Evolutionary conservation across 106 monocot genomes (phyloP).

Genomic region (Allium fistulosum): DNA sequence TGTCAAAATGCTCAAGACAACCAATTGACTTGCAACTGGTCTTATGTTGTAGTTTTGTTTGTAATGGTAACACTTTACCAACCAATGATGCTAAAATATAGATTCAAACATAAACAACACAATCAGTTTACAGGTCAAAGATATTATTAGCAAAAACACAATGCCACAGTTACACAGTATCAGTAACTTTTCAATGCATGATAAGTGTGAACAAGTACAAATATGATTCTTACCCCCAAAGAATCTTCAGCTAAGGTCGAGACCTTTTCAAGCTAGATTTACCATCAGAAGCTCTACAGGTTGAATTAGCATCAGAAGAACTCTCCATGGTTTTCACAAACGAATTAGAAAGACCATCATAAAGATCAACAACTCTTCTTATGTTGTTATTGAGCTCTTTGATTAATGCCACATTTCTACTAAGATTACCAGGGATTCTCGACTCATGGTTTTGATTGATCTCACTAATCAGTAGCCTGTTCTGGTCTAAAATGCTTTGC

Average conservation of each 20-base stretch:
- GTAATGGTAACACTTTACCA: too few relatives aligned
- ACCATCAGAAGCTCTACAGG: not conserved
- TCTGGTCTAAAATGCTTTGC: slow-evolving; percentile 16
- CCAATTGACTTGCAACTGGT: too few relatives aligned
- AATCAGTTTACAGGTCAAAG: too few relatives aligned
- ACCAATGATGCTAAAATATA: too few relatives aligned
- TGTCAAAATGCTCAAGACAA: too few relatives aligned
- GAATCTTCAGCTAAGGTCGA: not conserved
- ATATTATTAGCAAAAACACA: too few relatives aligned
- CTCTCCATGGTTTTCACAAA: slow-evolving; percentile 13
- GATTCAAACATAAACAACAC: too few relatives aligned
- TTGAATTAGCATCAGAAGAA: slow-evolving; percentile 7
- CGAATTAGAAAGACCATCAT: slow-evolving; percentile 12
- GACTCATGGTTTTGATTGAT: slow-evolving; percentile 23
- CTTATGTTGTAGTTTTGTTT: too few relatives aligned
- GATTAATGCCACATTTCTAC: slow-evolving; percentile 16
- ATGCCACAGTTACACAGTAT: too few relatives aligned
- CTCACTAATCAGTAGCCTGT: slow-evolving; percentile 15
- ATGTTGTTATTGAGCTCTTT: slow-evolving; percentile 24
- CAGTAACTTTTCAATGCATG: too few relatives aligned
- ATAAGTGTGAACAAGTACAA: too few relatives aligned
- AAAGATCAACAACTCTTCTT: slow-evolving; percentile 14
- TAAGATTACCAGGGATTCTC: slow-evolving; percentile 9
- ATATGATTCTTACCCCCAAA: too few relatives aligned
- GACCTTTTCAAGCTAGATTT: slow-evolving; percentile 9